Conservation (phyloP, 2,329 filamentous ascomycete species). For the Aureobasidium sp. region DNA sequence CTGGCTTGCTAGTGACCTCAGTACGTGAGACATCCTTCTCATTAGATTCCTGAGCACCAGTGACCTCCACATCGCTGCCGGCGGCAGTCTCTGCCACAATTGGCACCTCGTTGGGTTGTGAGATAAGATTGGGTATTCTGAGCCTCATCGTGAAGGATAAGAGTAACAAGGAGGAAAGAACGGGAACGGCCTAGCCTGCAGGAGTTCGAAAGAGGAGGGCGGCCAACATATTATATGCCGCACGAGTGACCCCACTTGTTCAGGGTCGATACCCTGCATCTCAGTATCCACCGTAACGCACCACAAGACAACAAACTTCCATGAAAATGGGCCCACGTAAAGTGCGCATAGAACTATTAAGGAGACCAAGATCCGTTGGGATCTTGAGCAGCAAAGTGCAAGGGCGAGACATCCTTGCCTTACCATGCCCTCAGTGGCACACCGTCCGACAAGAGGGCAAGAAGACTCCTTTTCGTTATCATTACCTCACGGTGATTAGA, state of each 20-base stretch:
- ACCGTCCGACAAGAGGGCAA: neutral
- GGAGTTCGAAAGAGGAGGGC: neutral
- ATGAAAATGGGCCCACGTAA: neutral
- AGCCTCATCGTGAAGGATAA: conserved; percentile 13
- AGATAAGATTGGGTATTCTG: conserved; percentile 10
- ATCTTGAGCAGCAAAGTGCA: neutral
- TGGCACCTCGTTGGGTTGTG: neutral
- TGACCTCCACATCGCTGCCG: conserved; percentile 13
- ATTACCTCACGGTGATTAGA: neutral
- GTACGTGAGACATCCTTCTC: conserved; percentile 1
- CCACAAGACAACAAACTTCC: neutral
- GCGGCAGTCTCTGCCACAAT: neutral
- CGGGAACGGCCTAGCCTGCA: conserved; percentile 8
- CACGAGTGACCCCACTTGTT: neutral
- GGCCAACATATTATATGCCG: neutral
- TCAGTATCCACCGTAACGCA: neutral
- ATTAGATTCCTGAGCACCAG: neutral
- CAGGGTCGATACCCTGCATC: neutral
- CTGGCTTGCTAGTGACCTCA: neutral
- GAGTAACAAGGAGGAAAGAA: neutral
- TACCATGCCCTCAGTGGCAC: neutral
- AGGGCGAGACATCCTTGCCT: neutral
- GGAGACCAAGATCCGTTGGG: neutral
- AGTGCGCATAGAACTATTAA: neutral
- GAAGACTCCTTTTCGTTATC: neutral